These are phyloP conservation scores for Plantago lanceolata DNA, from an alignment of 305 asterid genomes.

Conservation along the genomic window DNA sequence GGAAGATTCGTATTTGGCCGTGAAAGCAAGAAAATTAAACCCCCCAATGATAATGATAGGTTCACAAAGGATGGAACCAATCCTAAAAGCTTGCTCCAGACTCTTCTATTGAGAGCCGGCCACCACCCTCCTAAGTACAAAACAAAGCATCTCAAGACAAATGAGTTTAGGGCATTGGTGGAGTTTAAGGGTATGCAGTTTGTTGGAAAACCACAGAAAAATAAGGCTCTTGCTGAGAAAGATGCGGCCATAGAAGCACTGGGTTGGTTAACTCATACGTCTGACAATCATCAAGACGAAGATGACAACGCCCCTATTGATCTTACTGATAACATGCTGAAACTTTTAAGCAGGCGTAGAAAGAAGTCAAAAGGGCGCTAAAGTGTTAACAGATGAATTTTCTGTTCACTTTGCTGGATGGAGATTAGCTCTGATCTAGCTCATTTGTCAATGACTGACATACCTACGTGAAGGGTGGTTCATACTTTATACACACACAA, in stretches of 20 bases:
- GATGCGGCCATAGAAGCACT: constrained; percentile 95
- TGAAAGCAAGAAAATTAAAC: constrained; percentile 62
- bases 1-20: constrained; percentile 93
- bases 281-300: constrained; percentile 41
- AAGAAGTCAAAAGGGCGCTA: constrained; percentile 56
- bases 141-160: constrained; percentile 90
- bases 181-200: constrained; percentile 98
- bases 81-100: constrained; percentile 92
- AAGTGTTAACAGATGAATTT: background rate
- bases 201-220: constrained; percentile 91
- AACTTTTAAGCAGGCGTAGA: constrained; percentile 70
- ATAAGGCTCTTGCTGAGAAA: constrained; percentile 78
- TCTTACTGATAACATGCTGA: constrained; percentile 85
- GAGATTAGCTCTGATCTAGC: background rate
- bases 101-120: constrained; percentile 94
- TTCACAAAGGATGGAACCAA: constrained; percentile 85
- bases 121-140: constrained; percentile 93
- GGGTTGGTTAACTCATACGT: constrained; percentile 89
- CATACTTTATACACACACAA: background rate
- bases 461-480: background rate
- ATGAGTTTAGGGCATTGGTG: constrained; percentile 82
- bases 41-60: constrained; percentile 46
- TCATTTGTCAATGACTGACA: background rate
- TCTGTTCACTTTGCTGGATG: background rate
- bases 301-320: constrained; percentile 56